phyloP scores from a whole-genome alignment of 108 stramenopile genomes.

The Nitzschia palea region DNA sequence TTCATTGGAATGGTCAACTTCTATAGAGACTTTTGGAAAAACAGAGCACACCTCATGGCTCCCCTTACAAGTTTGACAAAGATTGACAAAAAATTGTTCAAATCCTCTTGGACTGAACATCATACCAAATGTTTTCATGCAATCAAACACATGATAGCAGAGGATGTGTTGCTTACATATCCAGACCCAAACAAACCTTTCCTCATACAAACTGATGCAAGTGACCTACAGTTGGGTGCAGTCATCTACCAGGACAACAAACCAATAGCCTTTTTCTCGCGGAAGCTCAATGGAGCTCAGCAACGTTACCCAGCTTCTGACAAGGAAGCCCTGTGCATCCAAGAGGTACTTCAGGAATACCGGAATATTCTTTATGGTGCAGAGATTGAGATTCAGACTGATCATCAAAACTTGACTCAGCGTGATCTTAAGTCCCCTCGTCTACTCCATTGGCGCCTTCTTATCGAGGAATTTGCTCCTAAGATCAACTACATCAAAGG shows the following conservation, averaged over 20 bases:
- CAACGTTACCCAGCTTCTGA: conserved; percentile 19
- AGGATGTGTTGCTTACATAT: conserved; percentile 20
- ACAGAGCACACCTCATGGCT: conserved; percentile 29
- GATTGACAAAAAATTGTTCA: not conserved
- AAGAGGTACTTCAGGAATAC: conserved; percentile 27
- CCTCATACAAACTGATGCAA: conserved; percentile 44
- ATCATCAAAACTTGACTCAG: conserved; percentile 33
- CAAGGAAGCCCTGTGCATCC: conserved; percentile 32
- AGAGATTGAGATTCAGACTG: conserved; percentile 31
- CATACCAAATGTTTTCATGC: conserved; percentile 8
- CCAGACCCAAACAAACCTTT: conserved; percentile 43
- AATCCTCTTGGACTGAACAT: conserved; percentile 17
- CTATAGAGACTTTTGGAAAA: conserved; percentile 42
- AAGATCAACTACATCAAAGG: conserved; percentile 28
- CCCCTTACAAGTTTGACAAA: conserved; percentile 29
- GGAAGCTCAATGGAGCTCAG: conserved; percentile 25
- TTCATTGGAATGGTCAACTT: conserved; percentile 54
- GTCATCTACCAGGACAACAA: conserved; percentile 28
- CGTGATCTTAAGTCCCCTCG: conserved; percentile 26
- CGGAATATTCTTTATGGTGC: not conserved
- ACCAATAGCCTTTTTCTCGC: conserved; percentile 27
- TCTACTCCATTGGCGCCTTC: conserved; percentile 24
- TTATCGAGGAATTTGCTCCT: conserved; percentile 31
- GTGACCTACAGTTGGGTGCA: conserved; percentile 42
- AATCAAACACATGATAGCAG: conserved; percentile 7